Evolutionary conservation across 2,329 filamentous ascomycete species (phyloP), one percentile per base, ranked within the genome.

Genomic region (Talaromyces piceae): DNA sequence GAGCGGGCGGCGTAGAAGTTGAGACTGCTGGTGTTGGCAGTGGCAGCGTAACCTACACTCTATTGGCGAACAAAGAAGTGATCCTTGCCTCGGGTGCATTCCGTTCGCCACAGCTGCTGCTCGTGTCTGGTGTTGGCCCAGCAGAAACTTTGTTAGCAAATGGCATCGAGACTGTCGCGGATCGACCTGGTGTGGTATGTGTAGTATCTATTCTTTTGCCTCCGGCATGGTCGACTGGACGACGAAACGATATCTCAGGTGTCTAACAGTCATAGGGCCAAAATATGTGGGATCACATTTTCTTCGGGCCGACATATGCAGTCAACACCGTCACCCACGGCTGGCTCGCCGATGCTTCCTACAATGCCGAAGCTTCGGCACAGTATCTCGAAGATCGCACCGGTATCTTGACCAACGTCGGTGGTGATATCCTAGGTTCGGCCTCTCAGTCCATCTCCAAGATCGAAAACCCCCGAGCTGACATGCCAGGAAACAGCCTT

Each of bases 211-310:
- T 28, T 28, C 26, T 28, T 28, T 28, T n/a, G n/a, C n/a, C n/a
- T n/a, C n/a, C n/a, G n/a, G n/a, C n/a, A n/a, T n/a, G n/a, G n/a
- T n/a, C n/a, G n/a, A n/a, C n/a, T n/a, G n/a, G n/a, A n/a, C n/a
- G n/a, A n/a, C n/a, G n/a, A n/a, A n/a, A n/a, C n/a, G n/a, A n/a
- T n/a, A n/a, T n/a, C n/a, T n/a, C 5, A 28, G 11, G 5, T 11
- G 26, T 28, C 26, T 28, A 28, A 28, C 26, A 28, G 11, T 28
- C 5, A 5, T 11, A 28, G 26, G 59, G 59, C 25, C 50, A 59
- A 56, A 74, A 76, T 50, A 66, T 79, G 55, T 67, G 68, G 52
- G 76, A 79, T 49, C 67, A 71, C 37, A 44, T 52, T 25, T 56
- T 63, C 50, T 65, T 64, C 48, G 63, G 63, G 11, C 57, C 67